Base-by-base conservation (phyloP, 192 early-diverging fungal species). In the Cetraspora pellucida region DNA sequence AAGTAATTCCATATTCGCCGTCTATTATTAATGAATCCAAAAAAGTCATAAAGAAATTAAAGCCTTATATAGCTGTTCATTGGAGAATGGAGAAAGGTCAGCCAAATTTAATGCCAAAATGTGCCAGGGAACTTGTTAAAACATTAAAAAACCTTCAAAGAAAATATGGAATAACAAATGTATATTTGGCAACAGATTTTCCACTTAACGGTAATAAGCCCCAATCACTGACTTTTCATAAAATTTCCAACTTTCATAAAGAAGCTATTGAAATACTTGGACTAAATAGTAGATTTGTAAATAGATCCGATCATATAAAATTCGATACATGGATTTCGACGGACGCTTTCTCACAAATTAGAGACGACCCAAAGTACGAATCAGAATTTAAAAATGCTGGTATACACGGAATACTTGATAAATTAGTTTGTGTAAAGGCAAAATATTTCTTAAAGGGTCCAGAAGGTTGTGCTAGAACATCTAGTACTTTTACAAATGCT, bases 391-490 rank as follows among this genome's bases (percentile, higher is more conserved):
- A 10, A 9, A 11, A 47, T 17, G 50, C 50, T 5, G 69, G 69
- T n/a, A 54, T 71, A 54, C 50, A 67, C n/a, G 77, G 49, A 30
- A 77, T 77, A n/a, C 23, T 71, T 23, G 77, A 77, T 47, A 77
- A 77, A 54, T 77, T 79, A 61, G 63, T 80, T 63, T 72, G 75
- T 44, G 30, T 83, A 45, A 17, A 60, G n/a, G 63, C 74, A 7
- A 37, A 67, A 72, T 72, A 77, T 44, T 65, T 81, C 57, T 1
- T 77, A 27, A 55, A 45, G 47, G 77, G 66, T 0, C 67, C 77
- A 10, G n/a, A 2, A 44, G n/a, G 28, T 45, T 77, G 77, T 55
- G 28, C 71, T 11, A 28, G 66, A 17, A 23, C n/a, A 58, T 5
- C 2, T 10, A 52, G 45, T 37, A 43, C 49, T 13, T 77, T 27